Conservation (phyloP, 2,329 filamentous ascomycete species). For the Monilinia vaccinii-corymbosi region DNA sequence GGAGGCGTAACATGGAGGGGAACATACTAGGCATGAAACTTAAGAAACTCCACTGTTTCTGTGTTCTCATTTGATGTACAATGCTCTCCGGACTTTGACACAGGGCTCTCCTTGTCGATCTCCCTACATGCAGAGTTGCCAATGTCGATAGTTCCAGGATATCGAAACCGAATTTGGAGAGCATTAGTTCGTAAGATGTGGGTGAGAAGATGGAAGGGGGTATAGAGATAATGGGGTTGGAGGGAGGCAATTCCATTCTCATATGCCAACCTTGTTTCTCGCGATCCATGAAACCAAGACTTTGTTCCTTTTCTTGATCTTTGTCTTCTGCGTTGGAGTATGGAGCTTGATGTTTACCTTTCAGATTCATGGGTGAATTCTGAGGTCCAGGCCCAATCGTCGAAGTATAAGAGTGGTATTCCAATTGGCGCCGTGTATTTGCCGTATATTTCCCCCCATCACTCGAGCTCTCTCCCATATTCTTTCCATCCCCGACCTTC, state of each 20-base stretch:
- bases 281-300: background rate
- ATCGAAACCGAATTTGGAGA: slow-evolving; percentile 21
- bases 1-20: background rate
- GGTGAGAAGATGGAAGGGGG: slow-evolving; percentile 14
- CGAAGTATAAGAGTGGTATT: background rate
- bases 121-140: slow-evolving; percentile 24
- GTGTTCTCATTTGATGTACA: slow-evolving; percentile 18
- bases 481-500: background rate
- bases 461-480: background rate
- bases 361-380: background rate
- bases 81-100: slow-evolving; percentile 20
- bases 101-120: slow-evolving; percentile 19
- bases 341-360: background rate
- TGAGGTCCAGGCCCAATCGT: background rate
- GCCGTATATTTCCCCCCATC: background rate
- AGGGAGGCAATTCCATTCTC: background rate
- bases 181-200: slow-evolving; percentile 24
- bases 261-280: slow-evolving; percentile 4
- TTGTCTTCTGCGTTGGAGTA: background rate
- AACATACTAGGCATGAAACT: slow-evolving; percentile 20
- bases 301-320: background rate
- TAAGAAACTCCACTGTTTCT: slow-evolving; percentile 25
- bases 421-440: background rate
- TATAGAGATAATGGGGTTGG: background rate
- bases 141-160: slow-evolving; percentile 24